phyloP scores from a whole-genome alignment of 192 early-diverging fungal species.

The Coemansia sp. region DNA sequence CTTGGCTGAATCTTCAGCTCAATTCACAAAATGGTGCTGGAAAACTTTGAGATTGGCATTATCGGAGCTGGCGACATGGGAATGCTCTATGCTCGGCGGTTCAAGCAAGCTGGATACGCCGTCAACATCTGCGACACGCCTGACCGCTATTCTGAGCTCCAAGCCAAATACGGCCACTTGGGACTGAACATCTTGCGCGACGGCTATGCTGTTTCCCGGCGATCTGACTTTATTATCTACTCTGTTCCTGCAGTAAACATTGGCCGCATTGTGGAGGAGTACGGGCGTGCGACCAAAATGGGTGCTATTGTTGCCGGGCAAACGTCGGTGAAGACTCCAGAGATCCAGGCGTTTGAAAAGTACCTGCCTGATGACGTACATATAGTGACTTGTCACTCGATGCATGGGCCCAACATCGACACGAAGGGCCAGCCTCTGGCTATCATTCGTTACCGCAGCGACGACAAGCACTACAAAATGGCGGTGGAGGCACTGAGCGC shows the following conservation, averaged over 20 bases:
- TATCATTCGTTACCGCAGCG: constrained; percentile 77
- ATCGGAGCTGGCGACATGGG: constrained; percentile 98
- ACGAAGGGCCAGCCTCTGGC: constrained; percentile 82
- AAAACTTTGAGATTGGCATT: constrained; percentile 74
- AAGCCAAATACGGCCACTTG: constrained; percentile 60
- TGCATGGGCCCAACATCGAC: constrained; percentile 92
- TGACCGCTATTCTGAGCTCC: constrained; percentile 68
- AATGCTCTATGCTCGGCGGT: constrained; percentile 76
- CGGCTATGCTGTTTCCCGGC: constrained; percentile 82
- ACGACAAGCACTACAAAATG: constrained; percentile 61
- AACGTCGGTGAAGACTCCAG: constrained; percentile 95
- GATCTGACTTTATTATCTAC: constrained; percentile 91
- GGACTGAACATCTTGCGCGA: constrained; percentile 66
- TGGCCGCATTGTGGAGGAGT: constrained; percentile 74
- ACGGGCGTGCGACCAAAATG: constrained; percentile 89
- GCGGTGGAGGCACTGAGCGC: constrained; percentile 69
- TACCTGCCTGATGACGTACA: constrained; percentile 89
- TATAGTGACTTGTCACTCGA: constrained; percentile 92
- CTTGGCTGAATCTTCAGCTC: not conserved
- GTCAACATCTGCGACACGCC: constrained; percentile 92
- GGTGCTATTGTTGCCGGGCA: constrained; percentile 90
- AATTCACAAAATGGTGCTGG: constrained; percentile 23
- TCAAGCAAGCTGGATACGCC: constrained; percentile 72
- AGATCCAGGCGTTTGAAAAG: constrained; percentile 87
- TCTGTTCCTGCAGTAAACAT: constrained; percentile 93